Percentiles rank a stretch among this genome's conserved stretches.
Conservation (phyloP, 768 basidiomycete genomes). For the Tricholoma saponaceum region DNA sequence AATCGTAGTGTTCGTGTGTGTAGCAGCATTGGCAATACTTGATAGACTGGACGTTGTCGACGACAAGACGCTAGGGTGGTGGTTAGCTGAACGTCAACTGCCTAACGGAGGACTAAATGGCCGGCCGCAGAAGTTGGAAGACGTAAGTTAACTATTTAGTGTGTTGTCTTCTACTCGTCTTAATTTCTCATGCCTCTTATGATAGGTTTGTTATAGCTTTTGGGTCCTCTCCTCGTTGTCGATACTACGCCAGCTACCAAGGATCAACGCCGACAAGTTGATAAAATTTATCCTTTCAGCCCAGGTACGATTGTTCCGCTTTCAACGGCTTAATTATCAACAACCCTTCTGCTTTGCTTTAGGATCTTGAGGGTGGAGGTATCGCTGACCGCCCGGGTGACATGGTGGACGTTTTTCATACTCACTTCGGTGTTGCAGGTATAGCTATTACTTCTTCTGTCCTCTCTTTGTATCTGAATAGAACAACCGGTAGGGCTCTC, state of each 20-base stretch:
- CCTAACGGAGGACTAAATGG: conserved; percentile 94
- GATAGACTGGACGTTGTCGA: conserved; percentile 81
- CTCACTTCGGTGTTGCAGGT: conserved; percentile 88
- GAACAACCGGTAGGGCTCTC: conserved; percentile 61
- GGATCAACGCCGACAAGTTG: conserved; percentile 86
- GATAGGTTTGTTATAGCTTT: conserved; percentile 93
- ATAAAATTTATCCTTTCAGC: conserved; percentile 82
- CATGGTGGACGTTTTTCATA: conserved; percentile 97
- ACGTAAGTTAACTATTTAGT: conserved; percentile 43
- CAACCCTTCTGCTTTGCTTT: conserved; percentile 7
- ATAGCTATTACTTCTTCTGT: conserved; percentile 6
- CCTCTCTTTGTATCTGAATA: neutral
- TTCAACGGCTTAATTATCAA: neutral
- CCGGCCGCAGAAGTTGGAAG: conserved; percentile 95
- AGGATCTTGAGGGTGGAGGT: conserved; percentile 90
- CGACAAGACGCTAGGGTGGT: conserved; percentile 78
- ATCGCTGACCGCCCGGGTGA: conserved; percentile 93
- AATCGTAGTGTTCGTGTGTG: conserved; percentile 79
- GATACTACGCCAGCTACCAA: conserved; percentile 75
- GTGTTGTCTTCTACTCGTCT: conserved; percentile 9
- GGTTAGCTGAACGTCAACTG: conserved; percentile 91
- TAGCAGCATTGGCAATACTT: conserved; percentile 83
- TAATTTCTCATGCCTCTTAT: neutral
- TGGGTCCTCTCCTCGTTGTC: conserved; percentile 91
- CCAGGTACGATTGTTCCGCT: conserved; percentile 45